Conservation (phyloP, 805 yeast species). For the Wickerhamomyces chambardii region DNA sequence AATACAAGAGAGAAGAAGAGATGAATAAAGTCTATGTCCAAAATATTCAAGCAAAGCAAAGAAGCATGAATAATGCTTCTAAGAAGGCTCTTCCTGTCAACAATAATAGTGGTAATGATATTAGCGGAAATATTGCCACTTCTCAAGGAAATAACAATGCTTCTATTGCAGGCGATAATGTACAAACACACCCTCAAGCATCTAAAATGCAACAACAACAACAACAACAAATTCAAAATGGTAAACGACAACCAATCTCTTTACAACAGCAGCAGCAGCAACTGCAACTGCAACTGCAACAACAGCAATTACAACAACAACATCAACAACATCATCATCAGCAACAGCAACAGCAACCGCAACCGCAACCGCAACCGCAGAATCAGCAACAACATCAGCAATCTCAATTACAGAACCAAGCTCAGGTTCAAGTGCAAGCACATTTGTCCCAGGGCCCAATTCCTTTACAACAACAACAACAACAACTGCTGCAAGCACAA, state of each 20-base stretch:
- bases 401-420: neutral
- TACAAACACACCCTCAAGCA: slow-evolving; percentile 16
- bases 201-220: slow-evolving; percentile 11
- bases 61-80: too few relatives aligned
- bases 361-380: slow-evolving; percentile 7
- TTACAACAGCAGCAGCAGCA: slow-evolving; percentile 15
- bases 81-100: too few relatives aligned
- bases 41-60: slow-evolving; percentile 14
- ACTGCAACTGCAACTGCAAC: slow-evolving; percentile 13
- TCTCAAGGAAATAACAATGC: too few relatives aligned
- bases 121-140: too few relatives aligned
- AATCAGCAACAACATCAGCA: slow-evolving; percentile 6
- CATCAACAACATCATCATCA: neutral
- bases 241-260: slow-evolving; percentile 1
- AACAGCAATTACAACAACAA: slow-evolving; percentile 9
- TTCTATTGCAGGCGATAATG: too few relatives aligned
- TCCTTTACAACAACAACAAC: too few relatives aligned
- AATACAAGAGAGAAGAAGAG: slow-evolving; percentile 79
- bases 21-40: slow-evolving; percentile 63
- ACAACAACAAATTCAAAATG: neutral
- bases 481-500: too few relatives aligned
- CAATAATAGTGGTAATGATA: too few relatives aligned
- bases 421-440: too few relatives aligned
- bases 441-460: too few relatives aligned
- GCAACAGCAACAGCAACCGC: slow-evolving; percentile 1